Percentiles rank a stretch among this genome's conserved stretches.
phyloP scores from a whole-genome alignment of 768 basidiomycete genomes.

The Postia placenta region DNA sequence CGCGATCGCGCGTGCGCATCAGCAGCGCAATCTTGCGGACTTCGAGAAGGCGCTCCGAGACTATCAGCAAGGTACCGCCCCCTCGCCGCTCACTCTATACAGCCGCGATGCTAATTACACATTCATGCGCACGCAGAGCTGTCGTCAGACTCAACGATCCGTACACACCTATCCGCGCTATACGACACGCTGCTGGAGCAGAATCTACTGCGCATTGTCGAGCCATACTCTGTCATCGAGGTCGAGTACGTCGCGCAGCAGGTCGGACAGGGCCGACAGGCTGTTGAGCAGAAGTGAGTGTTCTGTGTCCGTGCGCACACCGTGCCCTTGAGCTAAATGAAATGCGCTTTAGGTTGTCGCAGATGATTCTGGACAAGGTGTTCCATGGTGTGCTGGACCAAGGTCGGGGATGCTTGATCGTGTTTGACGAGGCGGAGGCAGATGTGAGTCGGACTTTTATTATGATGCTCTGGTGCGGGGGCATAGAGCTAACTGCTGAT shows the following conservation, averaged over 20 bases:
- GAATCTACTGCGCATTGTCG: constrained; percentile 90
- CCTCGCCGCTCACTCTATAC: neutral
- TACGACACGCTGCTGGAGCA: constrained; percentile 97
- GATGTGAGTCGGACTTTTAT: constrained; percentile 52
- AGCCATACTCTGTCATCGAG: constrained; percentile 92
- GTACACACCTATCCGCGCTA: constrained; percentile 86
- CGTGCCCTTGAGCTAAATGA: too few relatives aligned
- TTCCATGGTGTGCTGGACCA: constrained; percentile 96
- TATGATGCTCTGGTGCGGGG: neutral
- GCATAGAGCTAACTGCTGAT: neutral
- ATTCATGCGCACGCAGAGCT: constrained; percentile 51
- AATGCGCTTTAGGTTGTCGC: constrained; percentile 88
- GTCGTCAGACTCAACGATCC: constrained; percentile 91
- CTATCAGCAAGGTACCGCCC: constrained; percentile 65
- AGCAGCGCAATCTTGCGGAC: constrained; percentile 81
- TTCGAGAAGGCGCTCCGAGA: constrained; percentile 86
- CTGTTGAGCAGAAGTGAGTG: constrained; percentile 86
- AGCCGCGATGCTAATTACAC: neutral
- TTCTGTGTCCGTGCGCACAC: neutral
- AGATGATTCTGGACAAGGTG: constrained; percentile 97
- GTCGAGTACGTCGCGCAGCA: constrained; percentile 80
- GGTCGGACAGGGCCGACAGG: constrained; percentile 83
- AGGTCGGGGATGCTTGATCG: constrained; percentile 82
- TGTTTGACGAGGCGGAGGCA: constrained; percentile 82
- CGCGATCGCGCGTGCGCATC: constrained; percentile 89